Evolutionary conservation across 116 monocot genomes (phyloP), one percentile per base, ranked within the genome.

Genomic region (Papilionanthe hybrid): DNA sequence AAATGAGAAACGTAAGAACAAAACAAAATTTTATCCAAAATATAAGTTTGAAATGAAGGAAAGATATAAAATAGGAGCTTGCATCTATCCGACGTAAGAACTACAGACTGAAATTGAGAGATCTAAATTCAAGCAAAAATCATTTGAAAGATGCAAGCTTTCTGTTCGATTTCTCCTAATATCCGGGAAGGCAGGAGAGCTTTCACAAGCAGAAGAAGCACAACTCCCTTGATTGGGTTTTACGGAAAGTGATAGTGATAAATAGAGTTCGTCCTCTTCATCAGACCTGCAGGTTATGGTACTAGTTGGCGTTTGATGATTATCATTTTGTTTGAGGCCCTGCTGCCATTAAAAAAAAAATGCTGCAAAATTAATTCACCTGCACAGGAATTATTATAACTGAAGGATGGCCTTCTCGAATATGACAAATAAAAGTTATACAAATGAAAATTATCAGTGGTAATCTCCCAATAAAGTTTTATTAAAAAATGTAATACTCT

Each of bases 261-360:
- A 49, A 4, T 27, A 48, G 75, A 37, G 25, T 49, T 75, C 75
- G 28, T 75, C 75, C 27, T 44, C 73, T 73, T 73, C 73, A 42
- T 73, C 73, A 44, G 75, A 75, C 15, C 47, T 75, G 75, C 49
- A 49, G 9, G 75, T 75, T 75, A 75, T 49, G 27, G 75, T 75
- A 19, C 75, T 75, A 49, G 75, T 75, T 9, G 75, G 45, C 5
- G 75, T 75, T 49, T 75, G 48, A 49, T n/a, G 74, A 12, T 74
- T 11, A 47, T 50, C 27, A 75, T 20, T 48, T 28, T 73, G 73
- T n/a, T 13, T 71, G n/a, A 73, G 22, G 10, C 27, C 75, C 45
- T 75, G 49, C 27, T 5, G 49, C 11, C 27, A 47, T 50, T 11
- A 12, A 12, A 48, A 45, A 10, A 48, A 48, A 48, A 1, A 48